Conservation (phyloP, 106 monocot genomes). For the Agapanthus africanus region DNA sequence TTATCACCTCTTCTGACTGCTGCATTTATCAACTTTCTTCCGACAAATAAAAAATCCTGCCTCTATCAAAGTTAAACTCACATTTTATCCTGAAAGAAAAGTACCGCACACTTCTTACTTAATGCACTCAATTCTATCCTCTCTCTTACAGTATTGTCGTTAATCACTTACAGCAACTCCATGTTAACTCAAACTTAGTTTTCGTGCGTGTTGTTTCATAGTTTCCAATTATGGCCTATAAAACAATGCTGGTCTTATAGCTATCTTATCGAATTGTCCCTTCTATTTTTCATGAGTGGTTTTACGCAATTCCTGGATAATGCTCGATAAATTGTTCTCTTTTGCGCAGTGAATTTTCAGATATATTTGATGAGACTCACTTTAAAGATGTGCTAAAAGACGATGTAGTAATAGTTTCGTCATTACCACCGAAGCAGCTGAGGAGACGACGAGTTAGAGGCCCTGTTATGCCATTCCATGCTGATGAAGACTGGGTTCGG, state of each 20-base stretch:
- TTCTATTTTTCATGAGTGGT: too few relatives aligned
- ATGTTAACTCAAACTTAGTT: neutral
- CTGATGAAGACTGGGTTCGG: slow-evolving; percentile 29
- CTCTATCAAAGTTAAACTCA: too few relatives aligned
- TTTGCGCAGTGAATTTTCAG: slow-evolving; percentile 38
- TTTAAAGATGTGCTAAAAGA: slow-evolving; percentile 38
- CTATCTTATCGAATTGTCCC: too few relatives aligned
- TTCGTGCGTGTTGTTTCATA: neutral
- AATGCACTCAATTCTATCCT: too few relatives aligned
- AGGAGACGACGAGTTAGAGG: slow-evolving; percentile 16
- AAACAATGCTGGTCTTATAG: neutral
- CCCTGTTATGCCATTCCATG: slow-evolving; percentile 29
- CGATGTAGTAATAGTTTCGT: slow-evolving; percentile 33
- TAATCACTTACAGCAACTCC: neutral
- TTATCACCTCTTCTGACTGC: too few relatives aligned
- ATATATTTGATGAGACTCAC: slow-evolving; percentile 42
- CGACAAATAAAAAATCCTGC: too few relatives aligned
- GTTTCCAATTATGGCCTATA: neutral
- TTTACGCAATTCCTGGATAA: too few relatives aligned
- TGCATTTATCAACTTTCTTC: too few relatives aligned
- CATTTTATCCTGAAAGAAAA: too few relatives aligned
- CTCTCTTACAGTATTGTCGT: neutral
- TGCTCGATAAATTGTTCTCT: neutral
- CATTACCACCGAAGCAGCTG: slow-evolving; percentile 35
- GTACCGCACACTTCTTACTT: too few relatives aligned